Percentiles rank a stretch among this genome's conserved stretches.
Conservation (phyloP, 371 early-diverging fungal genomes). For the Funneliformis caledonium region DNA sequence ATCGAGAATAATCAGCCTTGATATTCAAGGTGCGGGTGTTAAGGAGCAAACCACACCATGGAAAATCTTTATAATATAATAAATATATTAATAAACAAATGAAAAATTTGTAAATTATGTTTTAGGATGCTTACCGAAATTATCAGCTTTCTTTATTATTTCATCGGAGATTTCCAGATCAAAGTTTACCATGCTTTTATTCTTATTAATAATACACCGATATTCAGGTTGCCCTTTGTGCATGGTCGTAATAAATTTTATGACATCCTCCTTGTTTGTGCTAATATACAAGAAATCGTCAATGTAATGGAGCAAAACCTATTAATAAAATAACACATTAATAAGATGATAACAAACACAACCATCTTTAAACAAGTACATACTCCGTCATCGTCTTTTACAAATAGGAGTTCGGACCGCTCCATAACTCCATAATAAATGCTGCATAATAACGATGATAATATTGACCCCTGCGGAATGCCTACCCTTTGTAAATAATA, state of each 20-base stretch:
- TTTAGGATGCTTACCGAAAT: constrained; percentile 16
- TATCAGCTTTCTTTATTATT: constrained; percentile 37
- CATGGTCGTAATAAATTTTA: constrained; percentile 59
- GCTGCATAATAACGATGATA: constrained; percentile 86
- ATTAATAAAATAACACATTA: constrained; percentile 11
- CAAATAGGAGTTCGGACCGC: not conserved
- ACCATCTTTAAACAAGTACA: not conserved
- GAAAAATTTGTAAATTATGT: not conserved
- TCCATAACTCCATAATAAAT: constrained; percentile 24
- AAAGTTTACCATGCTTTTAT: constrained; percentile 73
- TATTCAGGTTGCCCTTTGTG: constrained; percentile 59
- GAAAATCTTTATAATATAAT: constrained; percentile 62
- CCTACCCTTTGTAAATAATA: constrained; percentile 73
- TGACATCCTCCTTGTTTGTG: constrained; percentile 49
- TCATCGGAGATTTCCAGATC: constrained; percentile 47
- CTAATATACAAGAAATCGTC: constrained; percentile 87
- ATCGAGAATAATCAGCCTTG: constrained; percentile 62
- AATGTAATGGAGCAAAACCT: constrained; percentile 72
- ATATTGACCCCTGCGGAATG: constrained; percentile 88
- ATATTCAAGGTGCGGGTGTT: constrained; percentile 68
- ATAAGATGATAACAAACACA: not conserved
- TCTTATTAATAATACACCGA: constrained; percentile 62
- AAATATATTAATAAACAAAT: not conserved
- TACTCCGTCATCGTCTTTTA: constrained; percentile 43
- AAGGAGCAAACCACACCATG: constrained; percentile 84